A percentile compares a stretch with the other conserved stretches of the same genome.
phyloP scores from a whole-genome alignment of 345 rosid species.

The Chamaenerion angustifolium region DNA sequence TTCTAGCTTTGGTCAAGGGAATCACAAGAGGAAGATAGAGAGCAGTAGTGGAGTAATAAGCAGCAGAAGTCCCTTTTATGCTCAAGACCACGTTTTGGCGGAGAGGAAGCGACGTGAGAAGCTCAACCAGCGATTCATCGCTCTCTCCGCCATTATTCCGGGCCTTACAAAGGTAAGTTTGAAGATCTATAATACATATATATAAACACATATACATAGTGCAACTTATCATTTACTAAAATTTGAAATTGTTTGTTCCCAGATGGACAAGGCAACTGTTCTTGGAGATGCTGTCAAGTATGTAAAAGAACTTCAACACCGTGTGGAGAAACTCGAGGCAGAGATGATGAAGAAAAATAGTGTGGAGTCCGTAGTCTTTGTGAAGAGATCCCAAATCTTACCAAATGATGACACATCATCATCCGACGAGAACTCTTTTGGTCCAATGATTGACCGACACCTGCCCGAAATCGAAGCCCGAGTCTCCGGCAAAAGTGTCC shows the following conservation, averaged over 20 bases:
- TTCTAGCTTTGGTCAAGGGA: no score
- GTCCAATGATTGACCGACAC: not conserved
- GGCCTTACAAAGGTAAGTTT: slow-evolving; percentile 58
- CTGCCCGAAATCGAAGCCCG: slow-evolving; percentile 14
- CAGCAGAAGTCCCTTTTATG: slow-evolving; percentile 25
- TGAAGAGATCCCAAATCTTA: slow-evolving; percentile 5
- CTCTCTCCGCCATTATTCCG: slow-evolving; percentile 63
- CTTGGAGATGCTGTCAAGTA: slow-evolving; percentile 15
- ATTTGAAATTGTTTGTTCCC: not conserved
- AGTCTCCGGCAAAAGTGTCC: slow-evolving; percentile 11
- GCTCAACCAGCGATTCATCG: slow-evolving; percentile 52
- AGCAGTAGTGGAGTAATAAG: no score
- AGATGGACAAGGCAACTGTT: slow-evolving; percentile 32
- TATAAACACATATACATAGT: not conserved
- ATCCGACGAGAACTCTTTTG: not conserved
- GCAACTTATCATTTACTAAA: not conserved
- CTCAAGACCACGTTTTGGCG: slow-evolving; percentile 71
- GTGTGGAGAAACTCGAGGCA: slow-evolving; percentile 11
- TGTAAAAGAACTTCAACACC: slow-evolving; percentile 16
- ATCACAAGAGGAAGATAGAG: no score
- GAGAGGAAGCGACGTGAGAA: slow-evolving; percentile 76
- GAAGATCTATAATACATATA: not conserved
- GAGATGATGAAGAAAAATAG: slow-evolving; percentile 6
- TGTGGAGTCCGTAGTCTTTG: slow-evolving; percentile 7
- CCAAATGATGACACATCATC: not conserved